Evolutionary conservation across 352 stramenopile species (phyloP), one percentile per base, ranked within the genome.

Genomic region (Phytophthora boehmeriae): DNA sequence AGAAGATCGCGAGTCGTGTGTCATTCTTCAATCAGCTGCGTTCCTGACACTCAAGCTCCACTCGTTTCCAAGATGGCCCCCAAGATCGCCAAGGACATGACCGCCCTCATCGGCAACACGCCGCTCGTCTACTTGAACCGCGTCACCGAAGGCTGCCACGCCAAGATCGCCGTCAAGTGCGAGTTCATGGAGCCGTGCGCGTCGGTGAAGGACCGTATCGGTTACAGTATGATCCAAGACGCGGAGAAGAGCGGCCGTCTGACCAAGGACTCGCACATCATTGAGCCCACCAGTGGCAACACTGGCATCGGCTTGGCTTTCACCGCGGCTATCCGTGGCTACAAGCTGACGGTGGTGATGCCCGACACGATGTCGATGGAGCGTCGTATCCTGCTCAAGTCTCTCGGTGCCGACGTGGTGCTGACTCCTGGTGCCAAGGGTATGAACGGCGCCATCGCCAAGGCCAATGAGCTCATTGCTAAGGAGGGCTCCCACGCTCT

Each of bases 311-410:
- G 90, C 10, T 75, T 98, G 17, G 94, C 95, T 27, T 97, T 98
- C 67, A 93, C 96, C 22, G 87, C 86, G 6, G 87, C 90, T 8
- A 89, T 94, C 63, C 79, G 84, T 27, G 94, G 95, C 50, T 97
- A 97, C 77, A 92, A 95, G 63, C 68, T 98, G 34, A 97, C 96
- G 59, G 80, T 98, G 8, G 96, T 97, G 54, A 98, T 98, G 94
- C 95, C 95, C 10, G 94, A 98, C 80, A 93, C 84, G 44, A 98
- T 98, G 94, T 95, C 79, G 30, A 98, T 98, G 91, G 95, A 98
- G 78, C 90, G 95, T 64, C 93, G 94, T 28, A 97, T 98, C 42
- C 65, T 98, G 28, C 82, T 98, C 54, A 98, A 98, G 80, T 90
- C 93, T 1, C 97, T 97, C 49, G 92, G 91, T 47, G 95, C 87